Evolutionary conservation across 371 early-diverging fungal species (phyloP), one percentile per base, ranked within the genome.

Genomic region (Nematocida minor): DNA sequence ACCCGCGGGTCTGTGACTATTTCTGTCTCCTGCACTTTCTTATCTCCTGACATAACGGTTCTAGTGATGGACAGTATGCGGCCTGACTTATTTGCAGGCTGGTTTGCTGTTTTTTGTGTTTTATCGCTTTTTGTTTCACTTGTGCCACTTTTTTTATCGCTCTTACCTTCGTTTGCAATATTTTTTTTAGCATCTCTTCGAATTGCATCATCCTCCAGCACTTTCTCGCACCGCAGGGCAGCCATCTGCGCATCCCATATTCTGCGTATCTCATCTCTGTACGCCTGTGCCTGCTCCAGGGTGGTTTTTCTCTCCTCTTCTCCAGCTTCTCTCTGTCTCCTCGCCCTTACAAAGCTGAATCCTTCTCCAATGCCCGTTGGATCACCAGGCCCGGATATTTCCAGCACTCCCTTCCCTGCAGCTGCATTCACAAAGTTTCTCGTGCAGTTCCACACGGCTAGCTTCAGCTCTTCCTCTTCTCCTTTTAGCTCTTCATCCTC

Each of bases 291-390:
- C 54, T 67, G 67, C 60, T 69, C 69, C 16, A 27, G 38, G 7
- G 69, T 67, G 6, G 57, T 79, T 55, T 69, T 67, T 46, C 74
- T 67, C 57, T 74, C 77, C 25, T 69, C 67, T 38, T 67, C 69
- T 11, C 62, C 41, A 22, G 71, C 79, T 42, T 40, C 94, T 85
- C 96, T 96, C 92, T 79, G 82, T 25, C 94, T 92, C 4, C 91
- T 91, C 27, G 92, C 91, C 64, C 93, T 89, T 77, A 97, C 91
- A 84, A 95, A 97, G 86, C 94, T 94, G 83, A 96, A 95, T 16
- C 94, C 97, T 85, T 95, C 96, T 34, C 95, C 96, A 31, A 91
- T 87, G 4, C 96, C 96, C 0, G 96, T 94, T 1, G 96, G 95
- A 71, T 86, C 87, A 9, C 84, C 83, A 40, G 80, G 47, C 38